Evolutionary conservation across 2,329 filamentous ascomycete genomes (phyloP).

Genomic region (Hirsutella thompsonii): DNA sequence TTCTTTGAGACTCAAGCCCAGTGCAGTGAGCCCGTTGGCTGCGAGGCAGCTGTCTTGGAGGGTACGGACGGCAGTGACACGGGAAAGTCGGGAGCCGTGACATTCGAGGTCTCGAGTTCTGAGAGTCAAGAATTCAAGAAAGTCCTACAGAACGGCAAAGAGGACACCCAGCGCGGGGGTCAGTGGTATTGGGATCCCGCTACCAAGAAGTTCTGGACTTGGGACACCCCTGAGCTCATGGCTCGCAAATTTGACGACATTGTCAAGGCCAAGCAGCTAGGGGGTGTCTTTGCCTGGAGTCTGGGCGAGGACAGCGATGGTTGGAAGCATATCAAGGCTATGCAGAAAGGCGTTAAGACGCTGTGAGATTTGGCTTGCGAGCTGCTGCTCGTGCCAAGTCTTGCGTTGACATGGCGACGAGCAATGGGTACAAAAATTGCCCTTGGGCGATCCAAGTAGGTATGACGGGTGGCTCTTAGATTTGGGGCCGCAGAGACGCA

Average conservation of each 20-base stretch:
- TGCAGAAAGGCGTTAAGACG: slow-evolving; percentile 16
- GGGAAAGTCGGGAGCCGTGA: slow-evolving; percentile 29
- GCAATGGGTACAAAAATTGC: too few relatives aligned
- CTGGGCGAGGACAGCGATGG: slow-evolving; percentile 33
- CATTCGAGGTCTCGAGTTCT: slow-evolving; percentile 23
- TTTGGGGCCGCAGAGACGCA: too few relatives aligned
- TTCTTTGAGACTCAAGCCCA: slow-evolving; percentile 41
- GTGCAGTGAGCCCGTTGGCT: slow-evolving; percentile 40
- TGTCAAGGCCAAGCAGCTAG: slow-evolving; percentile 25
- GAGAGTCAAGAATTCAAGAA: slow-evolving; percentile 21
- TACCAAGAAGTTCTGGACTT: slow-evolving; percentile 38
- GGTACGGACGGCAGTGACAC: slow-evolving; percentile 46
- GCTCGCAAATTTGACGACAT: slow-evolving; percentile 31
- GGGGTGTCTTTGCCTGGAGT: slow-evolving; percentile 41
- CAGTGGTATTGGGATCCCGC: slow-evolving; percentile 40
- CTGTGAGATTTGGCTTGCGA: background rate
- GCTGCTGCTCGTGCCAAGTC: background rate
- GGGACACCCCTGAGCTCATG: slow-evolving; percentile 38
- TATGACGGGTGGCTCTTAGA: too few relatives aligned
- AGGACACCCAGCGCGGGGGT: slow-evolving; percentile 34
- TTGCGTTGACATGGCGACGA: background rate
- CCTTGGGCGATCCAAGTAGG: background rate
- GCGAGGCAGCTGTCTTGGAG: slow-evolving; percentile 46
- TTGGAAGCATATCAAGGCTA: slow-evolving; percentile 28
- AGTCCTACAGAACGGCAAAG: slow-evolving; percentile 25